Percentiles rank a stretch among this genome's conserved stretches.
Evolutionary conservation across 257 asterid genomes (phyloP).

Genomic region (Anisodus acutangulus): DNA sequence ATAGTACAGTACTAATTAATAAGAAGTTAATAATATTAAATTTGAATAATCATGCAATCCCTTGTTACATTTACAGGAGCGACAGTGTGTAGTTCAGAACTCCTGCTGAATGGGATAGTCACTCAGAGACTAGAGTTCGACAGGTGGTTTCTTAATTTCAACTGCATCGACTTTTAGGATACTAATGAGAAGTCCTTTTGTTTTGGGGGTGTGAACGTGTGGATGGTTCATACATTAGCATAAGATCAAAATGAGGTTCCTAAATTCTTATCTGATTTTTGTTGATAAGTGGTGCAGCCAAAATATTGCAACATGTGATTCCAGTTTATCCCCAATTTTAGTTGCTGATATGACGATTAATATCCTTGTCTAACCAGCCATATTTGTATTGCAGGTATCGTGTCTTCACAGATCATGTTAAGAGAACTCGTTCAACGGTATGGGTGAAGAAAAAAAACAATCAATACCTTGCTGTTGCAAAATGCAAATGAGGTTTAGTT

Average conservation of each 20-base stretch:
- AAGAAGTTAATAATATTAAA: neutral
- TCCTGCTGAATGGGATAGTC: constrained; percentile 90
- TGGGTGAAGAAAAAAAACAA: constrained; percentile 65
- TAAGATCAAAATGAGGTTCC: constrained; percentile 1
- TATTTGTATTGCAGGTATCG: constrained; percentile 61
- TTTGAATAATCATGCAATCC: constrained; percentile 16
- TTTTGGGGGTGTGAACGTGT: neutral
- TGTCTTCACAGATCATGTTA: constrained; percentile 65
- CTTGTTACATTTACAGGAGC: constrained; percentile 61
- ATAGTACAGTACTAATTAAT: neutral
- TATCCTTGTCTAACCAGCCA: neutral
- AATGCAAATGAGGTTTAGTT: constrained; percentile 38
- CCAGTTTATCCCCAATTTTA: neutral
- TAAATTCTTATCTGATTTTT: neutral
- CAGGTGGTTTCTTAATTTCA: constrained; percentile 54
- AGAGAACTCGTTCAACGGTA: constrained; percentile 75
- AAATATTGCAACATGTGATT: neutral
- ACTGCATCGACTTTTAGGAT: neutral
- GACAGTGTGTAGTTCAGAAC: constrained; percentile 81
- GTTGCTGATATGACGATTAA: neutral
- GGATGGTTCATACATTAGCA: neutral
- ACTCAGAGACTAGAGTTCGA: constrained; percentile 88
- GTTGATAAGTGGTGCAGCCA: neutral
- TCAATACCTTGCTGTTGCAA: constrained; percentile 48
- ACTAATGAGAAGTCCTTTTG: neutral